Base-by-base conservation (phyloP, 257 asterid species). In the Verbena officinalis region DNA sequence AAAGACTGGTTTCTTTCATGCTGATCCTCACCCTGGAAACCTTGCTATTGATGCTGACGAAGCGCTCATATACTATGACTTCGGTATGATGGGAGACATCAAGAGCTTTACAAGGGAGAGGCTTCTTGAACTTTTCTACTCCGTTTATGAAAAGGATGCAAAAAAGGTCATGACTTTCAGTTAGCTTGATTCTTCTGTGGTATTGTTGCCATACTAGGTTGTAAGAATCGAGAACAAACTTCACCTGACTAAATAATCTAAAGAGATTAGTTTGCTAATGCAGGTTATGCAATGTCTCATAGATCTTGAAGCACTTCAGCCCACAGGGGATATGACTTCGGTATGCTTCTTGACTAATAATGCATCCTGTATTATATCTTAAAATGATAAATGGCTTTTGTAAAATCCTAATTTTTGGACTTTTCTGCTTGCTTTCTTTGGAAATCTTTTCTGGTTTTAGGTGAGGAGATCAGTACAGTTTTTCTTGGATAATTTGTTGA, bases 11-110 rank as follows among this genome's bases (percentile, higher is more conserved):
- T 90, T 90, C 80, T 90, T 87, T 81, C 97, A 90, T 62, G 97
- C 97, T 43, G 97, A 90, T 81, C 97, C 97, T 49, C 96, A 90
- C 72, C 97, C 97, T 3, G 97, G 97, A 65, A 89, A 89, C 73
- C 88, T 89, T 20, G 95, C 97, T 44, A 75, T 90, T 50, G 97
- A 90, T 58, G 79, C 50, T 44, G 97, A 90, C 3, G 96, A 84
- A 84, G 74, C 95, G 59, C 81, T 90, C 62, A 90, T 90, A 73
- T 90, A 85, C 74, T 90, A 90, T 46, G 97, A 90, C 71, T 90
- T 90, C 44, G 97, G 97, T 49, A 88, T 90, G 97, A 90, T 90
- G 97, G 97, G 97, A 55, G 96, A 88, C 36, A 88, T 90, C 38
- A 90, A 80, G 80, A 83, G 80, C 72, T 87, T 87, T 72, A 84